These are phyloP conservation scores for Neurospora africana DNA, from an alignment of 495 filamentous ascomycete species.

Conservation along the genomic window DNA sequence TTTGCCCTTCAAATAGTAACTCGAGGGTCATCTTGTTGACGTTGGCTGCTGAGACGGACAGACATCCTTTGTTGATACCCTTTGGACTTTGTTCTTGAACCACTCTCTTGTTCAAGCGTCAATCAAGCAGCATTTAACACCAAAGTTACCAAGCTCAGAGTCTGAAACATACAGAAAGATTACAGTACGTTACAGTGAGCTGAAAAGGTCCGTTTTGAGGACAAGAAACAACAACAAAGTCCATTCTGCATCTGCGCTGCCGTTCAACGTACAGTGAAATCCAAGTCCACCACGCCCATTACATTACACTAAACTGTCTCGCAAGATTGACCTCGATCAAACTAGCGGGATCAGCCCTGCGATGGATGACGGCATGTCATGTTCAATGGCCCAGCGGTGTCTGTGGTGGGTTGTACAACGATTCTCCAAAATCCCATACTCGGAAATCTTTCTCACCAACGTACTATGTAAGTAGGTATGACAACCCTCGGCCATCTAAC, in stretches of 20 bases:
- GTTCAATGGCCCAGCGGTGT: background rate
- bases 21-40: background rate
- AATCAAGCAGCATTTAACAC: background rate
- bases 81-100: background rate
- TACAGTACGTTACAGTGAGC: background rate
- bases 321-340: background rate
- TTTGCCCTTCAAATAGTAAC: fast-evolving
- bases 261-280: background rate
- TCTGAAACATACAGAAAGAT: background rate
- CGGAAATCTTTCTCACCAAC: background rate
- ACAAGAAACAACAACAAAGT: background rate
- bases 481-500: background rate
- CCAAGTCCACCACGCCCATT: background rate
- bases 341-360: background rate
- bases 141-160: background rate
- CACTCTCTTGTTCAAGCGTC: background rate
- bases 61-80: background rate
- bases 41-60: background rate
- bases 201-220: background rate
- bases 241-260: background rate
- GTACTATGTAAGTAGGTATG: too few species aligned
- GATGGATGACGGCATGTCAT: background rate
- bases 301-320: background rate
- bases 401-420: background rate
- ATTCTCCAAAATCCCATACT: background rate